Conservation (phyloP, 495 filamentous ascomycete genomes). For the Penicillium samsonianum region DNA sequence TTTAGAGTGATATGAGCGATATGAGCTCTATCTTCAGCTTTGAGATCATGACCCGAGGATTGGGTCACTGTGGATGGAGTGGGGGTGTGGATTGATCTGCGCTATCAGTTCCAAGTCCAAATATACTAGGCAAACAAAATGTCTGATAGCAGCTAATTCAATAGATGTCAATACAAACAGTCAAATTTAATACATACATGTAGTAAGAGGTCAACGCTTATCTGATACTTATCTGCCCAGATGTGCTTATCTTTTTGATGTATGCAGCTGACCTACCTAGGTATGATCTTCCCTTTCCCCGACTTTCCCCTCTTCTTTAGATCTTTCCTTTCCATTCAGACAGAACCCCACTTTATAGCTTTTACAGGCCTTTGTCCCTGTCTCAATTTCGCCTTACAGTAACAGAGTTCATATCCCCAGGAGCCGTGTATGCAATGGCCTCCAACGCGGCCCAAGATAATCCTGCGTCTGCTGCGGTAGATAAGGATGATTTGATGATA, state of each 20-base stretch:
- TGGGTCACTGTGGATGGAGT: not conserved
- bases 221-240: conserved; percentile 3
- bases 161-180: not conserved
- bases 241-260: conserved; percentile 10
- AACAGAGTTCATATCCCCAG: not conserved
- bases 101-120: not conserved
- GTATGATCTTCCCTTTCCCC: not conserved
- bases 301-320: conserved; percentile 1
- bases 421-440: conserved; percentile 12
- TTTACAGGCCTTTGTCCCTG: not conserved
- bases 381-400: not conserved
- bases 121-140: not conserved
- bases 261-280: not conserved
- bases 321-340: not conserved
- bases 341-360: not conserved
- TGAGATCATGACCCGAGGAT: not conserved
- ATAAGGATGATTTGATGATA: conserved; percentile 67
- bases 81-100: not conserved
- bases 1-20: not conserved
- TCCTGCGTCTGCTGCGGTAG: conserved; percentile 54
- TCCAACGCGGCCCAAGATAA: conserved; percentile 16
- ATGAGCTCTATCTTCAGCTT: not conserved
- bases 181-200: too few relatives aligned
- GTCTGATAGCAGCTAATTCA: not conserved
- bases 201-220: too few relatives aligned